phyloP scores from a whole-genome alignment of 306 rosid genomes.

The Quercus bicolor region DNA sequence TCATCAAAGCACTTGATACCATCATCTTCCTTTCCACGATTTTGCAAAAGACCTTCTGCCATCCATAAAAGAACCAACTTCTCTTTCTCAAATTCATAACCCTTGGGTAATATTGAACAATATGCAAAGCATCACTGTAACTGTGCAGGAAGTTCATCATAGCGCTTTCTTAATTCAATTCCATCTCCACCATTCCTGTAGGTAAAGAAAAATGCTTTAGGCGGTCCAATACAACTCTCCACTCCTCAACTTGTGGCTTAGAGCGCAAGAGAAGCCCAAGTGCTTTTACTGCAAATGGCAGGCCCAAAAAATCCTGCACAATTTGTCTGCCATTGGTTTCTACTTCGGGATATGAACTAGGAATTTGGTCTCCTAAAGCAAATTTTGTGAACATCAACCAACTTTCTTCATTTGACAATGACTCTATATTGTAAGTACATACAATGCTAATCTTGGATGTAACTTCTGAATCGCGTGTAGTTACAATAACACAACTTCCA shows the following conservation, averaged over 20 bases:
- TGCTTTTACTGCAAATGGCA: conserved; percentile 22
- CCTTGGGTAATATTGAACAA: too few relatives aligned
- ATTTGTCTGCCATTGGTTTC: conserved; percentile 10
- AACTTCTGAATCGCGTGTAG: conserved; percentile 6
- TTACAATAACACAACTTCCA: conserved; percentile 15
- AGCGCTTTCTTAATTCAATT: background rate
- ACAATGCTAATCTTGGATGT: background rate
- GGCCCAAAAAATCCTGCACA: background rate
- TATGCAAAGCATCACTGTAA: background rate
- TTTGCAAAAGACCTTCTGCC: too few relatives aligned
- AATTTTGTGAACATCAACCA: conserved; percentile 6
- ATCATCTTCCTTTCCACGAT: too few relatives aligned
- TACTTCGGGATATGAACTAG: background rate
- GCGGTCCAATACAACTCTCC: too few relatives aligned
- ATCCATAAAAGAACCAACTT: too few relatives aligned
- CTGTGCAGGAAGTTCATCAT: conserved; percentile 7
- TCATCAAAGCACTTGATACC: too few relatives aligned
- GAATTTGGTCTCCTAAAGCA: background rate
- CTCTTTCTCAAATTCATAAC: too few relatives aligned
- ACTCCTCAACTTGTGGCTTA: too few relatives aligned
- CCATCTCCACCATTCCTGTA: too few relatives aligned
- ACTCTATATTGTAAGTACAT: background rate
- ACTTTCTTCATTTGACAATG: conserved; percentile 1
- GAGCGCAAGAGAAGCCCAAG: conserved; percentile 6
- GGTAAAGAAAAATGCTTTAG: too few relatives aligned